A percentile compares a stretch with the other conserved stretches of the same genome.
Evolutionary conservation across 306 rosid genomes (phyloP).

Genomic region (Pyrus communis): DNA sequence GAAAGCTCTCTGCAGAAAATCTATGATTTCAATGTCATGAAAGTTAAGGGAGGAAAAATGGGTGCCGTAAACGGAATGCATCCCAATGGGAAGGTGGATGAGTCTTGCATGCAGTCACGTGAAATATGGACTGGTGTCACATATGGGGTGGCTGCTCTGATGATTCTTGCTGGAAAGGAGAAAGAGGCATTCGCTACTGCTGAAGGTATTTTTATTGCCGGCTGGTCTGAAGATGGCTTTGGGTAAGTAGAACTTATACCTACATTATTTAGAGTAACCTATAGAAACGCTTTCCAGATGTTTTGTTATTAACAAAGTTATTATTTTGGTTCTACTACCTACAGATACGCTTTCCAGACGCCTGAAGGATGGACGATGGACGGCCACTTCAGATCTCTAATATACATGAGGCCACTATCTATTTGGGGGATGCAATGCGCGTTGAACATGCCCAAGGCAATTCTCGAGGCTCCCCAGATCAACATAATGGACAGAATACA

Average conservation of each 20-base stretch:
- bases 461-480: conserved; percentile 80
- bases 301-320: not conserved
- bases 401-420: conserved; percentile 90
- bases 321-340: not conserved
- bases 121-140: conserved; percentile 99
- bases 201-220: conserved; percentile 79
- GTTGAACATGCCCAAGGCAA: conserved; percentile 64
- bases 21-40: conserved; percentile 90
- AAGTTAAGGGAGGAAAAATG: conserved; percentile 83
- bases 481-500: conserved; percentile 95
- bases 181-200: conserved; percentile 87
- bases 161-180: conserved; percentile 94
- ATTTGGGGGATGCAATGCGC: conserved; percentile 98
- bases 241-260: conserved; percentile 54
- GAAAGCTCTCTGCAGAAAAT: conserved; percentile 73
- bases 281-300: too few species aligned
- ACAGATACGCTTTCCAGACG: conserved; percentile 90
- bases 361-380: conserved; percentile 93
- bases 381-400: conserved; percentile 84
- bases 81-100: conserved; percentile 87
- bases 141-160: conserved; percentile 84
- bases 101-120: conserved; percentile 98
- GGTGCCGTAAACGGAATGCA: conserved; percentile 99
- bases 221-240: conserved; percentile 97
- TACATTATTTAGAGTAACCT: not conserved